Base-by-base conservation (phyloP, 2,329 filamentous ascomycete species). In the Paecilomyces fulvus region DNA sequence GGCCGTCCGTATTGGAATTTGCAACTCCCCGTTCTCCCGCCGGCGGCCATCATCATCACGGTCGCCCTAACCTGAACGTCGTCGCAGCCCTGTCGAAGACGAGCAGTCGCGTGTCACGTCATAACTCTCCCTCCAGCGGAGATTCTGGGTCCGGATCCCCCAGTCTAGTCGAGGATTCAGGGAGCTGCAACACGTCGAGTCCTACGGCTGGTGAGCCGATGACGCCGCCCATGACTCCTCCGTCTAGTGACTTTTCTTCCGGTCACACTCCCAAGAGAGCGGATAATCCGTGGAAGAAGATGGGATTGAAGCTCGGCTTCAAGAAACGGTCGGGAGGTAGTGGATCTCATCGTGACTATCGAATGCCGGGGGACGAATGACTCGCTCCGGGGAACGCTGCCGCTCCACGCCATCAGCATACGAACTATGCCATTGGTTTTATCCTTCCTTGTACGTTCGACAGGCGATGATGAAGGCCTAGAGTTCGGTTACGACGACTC, bases 251-350 rank as follows among this genome's bases (percentile, higher is more conserved):
- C 52, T 51, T 66, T 49, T 46, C 21, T 55, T 56, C n/a, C 4
- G 58, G 60, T 52, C 55, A 69, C 49, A 76, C 72, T 57, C 72
- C 74, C n/a, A 72, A 74, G 58, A 71, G 74, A 58, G 65, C 72
- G 58, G 74, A 79, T 52, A 77, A 78, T 61, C 73, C 76, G 4
- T 80, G 77, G 77, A 80, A 78, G 66, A 79, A 79, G 61, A 78
- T 79, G 76, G 76, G 76, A 2, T 75, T 77, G 69, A 79, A 77
- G 63, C 64, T 80, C 54, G 73, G 73, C 12, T 75, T 73, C 58
- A 75, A 74, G 59, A 74, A 74, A 61, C 68, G 67, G 21, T 67
- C 69, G 20, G 62, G 63, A 25, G 59, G 61, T 8, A 60, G 60
- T 43, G 37, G 14, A 43, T 43, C 37, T 43, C 37, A 43, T 17